Base-by-base conservation (phyloP, 2,329 filamentous ascomycete genomes). In the Hirsutella minnesotensis region DNA sequence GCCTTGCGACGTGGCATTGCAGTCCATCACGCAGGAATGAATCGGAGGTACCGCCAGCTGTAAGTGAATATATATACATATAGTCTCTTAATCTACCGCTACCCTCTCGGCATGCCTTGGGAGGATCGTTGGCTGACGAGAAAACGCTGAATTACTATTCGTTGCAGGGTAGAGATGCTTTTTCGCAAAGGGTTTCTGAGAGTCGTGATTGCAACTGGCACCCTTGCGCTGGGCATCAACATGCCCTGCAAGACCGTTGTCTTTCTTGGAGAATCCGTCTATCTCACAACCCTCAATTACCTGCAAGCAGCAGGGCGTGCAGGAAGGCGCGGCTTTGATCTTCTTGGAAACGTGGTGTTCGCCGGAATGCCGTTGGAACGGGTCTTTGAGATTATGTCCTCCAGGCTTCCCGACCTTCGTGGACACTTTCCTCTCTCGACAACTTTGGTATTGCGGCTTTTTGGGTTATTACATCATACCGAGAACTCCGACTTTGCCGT, bases 241-340 rank as follows among this genome's bases (percentile, higher is more conserved):
- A 86, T 86, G 81, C 85, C 85, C 9, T 89, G 83, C 57, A 86
- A 85, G 57, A 90, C 84, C 1, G 83, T 88, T 1, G 76, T 87
- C 1, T 90, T 90, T 57, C 72, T 70, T 15, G 83, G 82, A 0
- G 83, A 89, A 56, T 85, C 79, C 0, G 68, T 84, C 3, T 87
- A 75, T 54, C 63, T 90, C 36, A 86, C 82, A 0, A 76, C 83
- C 0, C 72, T 89, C 41, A 86, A 86, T 56, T 90, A 83, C 58
- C 75, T 82, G 9, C 85, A 90, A 57, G 82, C 77, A 8, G 77
- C 83, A 44, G 84, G 86, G 60, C 79, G 84, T 68, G 81, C 85
- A 27, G 85, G 85, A 50, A 79, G 85, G 59, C 75, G 85, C 64
- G 85, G 85, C 1, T 90, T 90, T 48, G 85, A 90, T 55, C 64